These are phyloP conservation scores for Umbelopsis ramanniana DNA, from an alignment of 192 early-diverging fungal species.

Conservation along the genomic window DNA sequence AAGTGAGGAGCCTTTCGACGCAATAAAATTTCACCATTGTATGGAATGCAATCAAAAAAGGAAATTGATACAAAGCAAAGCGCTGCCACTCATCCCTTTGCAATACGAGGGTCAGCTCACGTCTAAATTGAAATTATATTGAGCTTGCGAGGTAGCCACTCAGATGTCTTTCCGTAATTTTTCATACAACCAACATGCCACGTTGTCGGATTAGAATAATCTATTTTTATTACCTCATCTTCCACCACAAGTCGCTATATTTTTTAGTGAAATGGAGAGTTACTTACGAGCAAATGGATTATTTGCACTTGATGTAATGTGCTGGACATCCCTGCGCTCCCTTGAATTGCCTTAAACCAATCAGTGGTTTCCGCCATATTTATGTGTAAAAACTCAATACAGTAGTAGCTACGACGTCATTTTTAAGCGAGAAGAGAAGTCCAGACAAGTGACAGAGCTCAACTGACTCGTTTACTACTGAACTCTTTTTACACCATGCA, in stretches of 20 bases:
- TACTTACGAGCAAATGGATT: not conserved
- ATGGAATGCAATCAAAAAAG: conserved; percentile 22
- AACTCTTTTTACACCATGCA: conserved; percentile 1
- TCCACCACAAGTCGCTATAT: not conserved
- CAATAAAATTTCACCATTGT: conserved; percentile 24
- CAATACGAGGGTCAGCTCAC: conserved; percentile 18
- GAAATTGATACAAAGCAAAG: conserved; percentile 14
- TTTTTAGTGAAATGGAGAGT: not conserved
- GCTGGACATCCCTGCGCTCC: not conserved
- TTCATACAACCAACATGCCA: conserved; percentile 10
- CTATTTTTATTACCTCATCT: conserved; percentile 17
- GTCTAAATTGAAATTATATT: conserved; percentile 14
- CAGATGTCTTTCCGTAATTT: not conserved
- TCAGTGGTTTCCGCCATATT: too few species aligned
- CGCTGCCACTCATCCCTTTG: conserved; percentile 19
- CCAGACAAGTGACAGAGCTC: too few species aligned
- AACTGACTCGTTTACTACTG: not conserved
- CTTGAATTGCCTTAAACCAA: not conserved
- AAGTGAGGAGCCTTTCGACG: not conserved
- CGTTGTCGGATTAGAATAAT: conserved; percentile 2
- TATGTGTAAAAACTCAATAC: too few species aligned
- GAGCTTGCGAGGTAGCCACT: not conserved
- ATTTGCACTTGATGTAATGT: too few species aligned
- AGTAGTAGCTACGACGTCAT: too few species aligned
- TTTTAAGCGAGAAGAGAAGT: too few species aligned